These are phyloP conservation scores for Pseudotsuga menziesii DNA, from an alignment of 75 land plant genomes.

Conservation along the genomic window DNA sequence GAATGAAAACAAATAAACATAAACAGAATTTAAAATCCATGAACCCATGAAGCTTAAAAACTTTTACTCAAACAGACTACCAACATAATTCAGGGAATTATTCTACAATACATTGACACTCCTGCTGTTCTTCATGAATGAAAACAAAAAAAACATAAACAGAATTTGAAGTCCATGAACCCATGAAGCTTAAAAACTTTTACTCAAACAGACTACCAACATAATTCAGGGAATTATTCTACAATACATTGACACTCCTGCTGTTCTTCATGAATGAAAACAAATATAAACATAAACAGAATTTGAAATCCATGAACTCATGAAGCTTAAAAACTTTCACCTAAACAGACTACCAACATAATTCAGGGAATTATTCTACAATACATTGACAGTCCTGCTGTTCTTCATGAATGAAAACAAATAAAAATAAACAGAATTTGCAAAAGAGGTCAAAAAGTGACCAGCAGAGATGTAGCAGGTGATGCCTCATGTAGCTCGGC, in stretches of 20 bases:
- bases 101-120: conserved; percentile 1
- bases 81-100: background rate
- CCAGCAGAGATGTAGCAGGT: conserved; percentile 12
- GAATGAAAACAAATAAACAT: background rate
- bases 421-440: background rate
- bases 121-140: background rate
- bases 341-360: background rate
- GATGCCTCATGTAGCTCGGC: conserved; percentile 21
- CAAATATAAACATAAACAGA: background rate
- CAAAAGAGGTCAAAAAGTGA: background rate
- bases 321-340: background rate
- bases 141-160: background rate
- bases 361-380: conserved; percentile 5
- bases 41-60: background rate
- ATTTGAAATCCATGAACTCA: too few species aligned
- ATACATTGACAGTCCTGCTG: background rate
- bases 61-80: background rate
- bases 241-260: background rate
- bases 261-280: background rate
- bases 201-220: background rate
- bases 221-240: conserved; percentile 2
- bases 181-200: background rate
- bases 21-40: too few species aligned
- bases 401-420: background rate
- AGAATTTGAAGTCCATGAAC: too few species aligned